These are phyloP conservation scores for Lachnellula occidentalis DNA, from an alignment of 2,329 filamentous ascomycete genomes.

Conservation along the genomic window DNA sequence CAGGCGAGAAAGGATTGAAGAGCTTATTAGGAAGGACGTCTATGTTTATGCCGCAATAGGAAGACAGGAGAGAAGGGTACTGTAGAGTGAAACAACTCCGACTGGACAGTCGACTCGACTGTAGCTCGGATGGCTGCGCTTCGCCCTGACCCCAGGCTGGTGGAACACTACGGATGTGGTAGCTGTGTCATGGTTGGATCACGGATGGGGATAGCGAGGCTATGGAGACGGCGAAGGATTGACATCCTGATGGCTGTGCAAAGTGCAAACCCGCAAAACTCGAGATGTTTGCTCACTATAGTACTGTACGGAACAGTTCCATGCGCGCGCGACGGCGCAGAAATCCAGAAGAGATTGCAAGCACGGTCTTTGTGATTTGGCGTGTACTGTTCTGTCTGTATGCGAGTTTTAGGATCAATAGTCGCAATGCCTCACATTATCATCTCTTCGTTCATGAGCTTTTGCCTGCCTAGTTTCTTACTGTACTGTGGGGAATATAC, in stretches of 20 bases:
- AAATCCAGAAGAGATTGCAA: slow-evolving; percentile 3
- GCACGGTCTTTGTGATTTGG: not conserved
- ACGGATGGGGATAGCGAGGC: not conserved
- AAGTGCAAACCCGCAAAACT: not conserved
- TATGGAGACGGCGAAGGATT: slow-evolving; percentile 11
- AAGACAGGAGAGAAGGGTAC: not conserved
- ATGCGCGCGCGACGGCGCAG: slow-evolving; percentile 9
- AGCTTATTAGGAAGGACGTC: not conserved
- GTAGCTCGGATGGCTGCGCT: not conserved
- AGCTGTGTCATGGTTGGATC: not conserved
- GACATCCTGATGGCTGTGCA: slow-evolving; percentile 17
- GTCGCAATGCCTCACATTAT: not conserved
- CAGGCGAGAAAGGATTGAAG: slow-evolving; percentile 2
- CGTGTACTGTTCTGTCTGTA: not conserved
- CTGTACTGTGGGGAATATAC: not conserved
- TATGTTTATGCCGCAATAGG: slow-evolving; percentile 4
- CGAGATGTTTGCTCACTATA: no score
- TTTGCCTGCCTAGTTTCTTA: not conserved
- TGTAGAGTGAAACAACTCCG: not conserved
- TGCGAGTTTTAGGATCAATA: not conserved
- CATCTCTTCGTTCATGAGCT: not conserved
- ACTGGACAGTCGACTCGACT: not conserved
- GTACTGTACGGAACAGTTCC: not conserved
- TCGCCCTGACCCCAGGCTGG: slow-evolving; percentile 4
- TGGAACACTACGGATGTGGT: not conserved